These are phyloP conservation scores for Scytalidium sp. DNA, from an alignment of 2,329 filamentous ascomycete species.

Conservation along the genomic window DNA sequence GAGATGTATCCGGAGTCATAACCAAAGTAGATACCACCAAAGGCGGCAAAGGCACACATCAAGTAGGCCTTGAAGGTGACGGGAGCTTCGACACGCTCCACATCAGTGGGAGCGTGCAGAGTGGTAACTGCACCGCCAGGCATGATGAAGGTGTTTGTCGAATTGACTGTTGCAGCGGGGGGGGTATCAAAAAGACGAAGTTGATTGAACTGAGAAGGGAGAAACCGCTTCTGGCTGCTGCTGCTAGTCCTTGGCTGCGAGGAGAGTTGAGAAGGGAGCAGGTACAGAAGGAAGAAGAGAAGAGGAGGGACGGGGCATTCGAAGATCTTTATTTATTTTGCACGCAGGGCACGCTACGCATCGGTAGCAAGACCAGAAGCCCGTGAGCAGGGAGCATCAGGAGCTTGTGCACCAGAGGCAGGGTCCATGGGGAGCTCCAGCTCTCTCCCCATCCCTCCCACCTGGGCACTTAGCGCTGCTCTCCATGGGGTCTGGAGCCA, in stretches of 20 bases:
- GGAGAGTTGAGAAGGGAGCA: background rate
- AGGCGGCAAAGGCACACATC: constrained; percentile 68
- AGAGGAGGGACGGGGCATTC: background rate
- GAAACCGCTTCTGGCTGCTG: background rate
- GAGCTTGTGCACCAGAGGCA: too few species aligned
- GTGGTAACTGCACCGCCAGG: background rate
- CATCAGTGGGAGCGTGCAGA: constrained; percentile 49
- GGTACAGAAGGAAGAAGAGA: background rate
- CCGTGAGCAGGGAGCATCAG: background rate
- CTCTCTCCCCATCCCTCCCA: too few species aligned
- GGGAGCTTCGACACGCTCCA: constrained; percentile 65
- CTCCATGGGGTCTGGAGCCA: background rate
- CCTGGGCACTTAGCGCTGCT: background rate
- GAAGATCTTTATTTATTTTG: background rate
- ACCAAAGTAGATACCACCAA: constrained; percentile 57
- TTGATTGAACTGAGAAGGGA: background rate
- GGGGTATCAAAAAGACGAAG: background rate
- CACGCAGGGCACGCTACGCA: background rate
- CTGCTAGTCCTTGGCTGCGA: background rate
- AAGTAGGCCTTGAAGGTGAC: constrained; percentile 67
- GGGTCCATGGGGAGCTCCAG: too few species aligned
- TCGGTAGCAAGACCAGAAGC: background rate
- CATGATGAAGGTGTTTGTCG: constrained; percentile 4
- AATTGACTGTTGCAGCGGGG: background rate
- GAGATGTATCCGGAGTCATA: constrained; percentile 78